Base-by-base conservation (phyloP, 352 stramenopile species). In the Pythium rishiriense region DNA sequence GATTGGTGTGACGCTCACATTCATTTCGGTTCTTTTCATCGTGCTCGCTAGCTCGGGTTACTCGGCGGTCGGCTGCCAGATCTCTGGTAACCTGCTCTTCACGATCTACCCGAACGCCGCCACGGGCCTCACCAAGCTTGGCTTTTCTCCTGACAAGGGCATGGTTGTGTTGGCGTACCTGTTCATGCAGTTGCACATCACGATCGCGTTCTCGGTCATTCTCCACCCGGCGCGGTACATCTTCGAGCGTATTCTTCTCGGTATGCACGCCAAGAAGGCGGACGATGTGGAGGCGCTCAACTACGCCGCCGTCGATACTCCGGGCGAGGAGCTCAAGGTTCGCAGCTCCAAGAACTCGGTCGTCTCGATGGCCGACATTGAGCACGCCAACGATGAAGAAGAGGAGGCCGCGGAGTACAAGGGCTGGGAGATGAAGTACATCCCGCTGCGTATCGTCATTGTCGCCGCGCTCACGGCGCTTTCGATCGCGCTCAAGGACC, bases 191-290 rank as follows among this genome's bases (percentile, higher is more conserved):
- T 74, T 12, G 83, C 85, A 67, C 35, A 46, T 58, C 33, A 47
- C 51, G 21, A 58, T 58, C 51, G 51, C 31, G 33, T 58, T 58
- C 31, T 72, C 72, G 25, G 77, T 83, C 17, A 67, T 87, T 8
- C 65, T 83, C 55, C 66, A 74, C 45, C 80, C 80, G 17, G 72
- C 78, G 10, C 82, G 88, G 61, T 90, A 72, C 75, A 78, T 87
- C 42, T 59, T 75, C 15, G 81, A 90, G 56, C 79, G 81, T 62
- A 45, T 86, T 0, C 46, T 90, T 21, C 58, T 91, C 5, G 79
- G 81, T 42, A 87, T 91, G 76, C 82, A 91, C 70, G 66, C 83
- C 58, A 66, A 70, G 28, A 55, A 55, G 4, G 17, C 57, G 12
- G 62, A 72, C 19, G 75, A 83, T 21, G 58, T 79, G 21, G 74